A percentile compares a stretch with the other conserved stretches of the same genome.
Conservation (phyloP, 208 protist species). For the Trypanosomatidae sp. region DNA sequence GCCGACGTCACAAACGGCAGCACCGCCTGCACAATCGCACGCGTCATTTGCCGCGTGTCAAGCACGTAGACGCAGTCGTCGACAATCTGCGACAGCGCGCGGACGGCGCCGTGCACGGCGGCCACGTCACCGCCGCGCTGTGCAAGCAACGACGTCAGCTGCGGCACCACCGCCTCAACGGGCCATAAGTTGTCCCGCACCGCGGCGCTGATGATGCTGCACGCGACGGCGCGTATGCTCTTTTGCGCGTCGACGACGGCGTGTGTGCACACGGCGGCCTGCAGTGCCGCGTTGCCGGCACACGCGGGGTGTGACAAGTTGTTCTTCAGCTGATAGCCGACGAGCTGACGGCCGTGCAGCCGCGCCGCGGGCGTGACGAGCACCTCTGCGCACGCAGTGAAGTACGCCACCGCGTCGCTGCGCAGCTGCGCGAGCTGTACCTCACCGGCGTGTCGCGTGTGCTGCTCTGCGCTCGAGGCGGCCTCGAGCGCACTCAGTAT, state of each 20-base stretch:
- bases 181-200: constrained; percentile 61
- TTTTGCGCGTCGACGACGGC: constrained; percentile 43
- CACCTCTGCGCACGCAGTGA: constrained; percentile 45
- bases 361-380: constrained; percentile 22
- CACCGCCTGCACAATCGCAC: constrained; percentile 21
- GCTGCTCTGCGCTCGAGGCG: constrained; percentile 34
- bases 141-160: constrained; percentile 18
- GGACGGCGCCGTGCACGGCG: constrained; percentile 57
- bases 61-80: constrained; percentile 48
- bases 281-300: constrained; percentile 27
- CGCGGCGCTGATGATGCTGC: constrained; percentile 56
- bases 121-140: constrained; percentile 15
- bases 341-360: constrained; percentile 32
- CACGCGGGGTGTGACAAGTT: constrained; percentile 36
- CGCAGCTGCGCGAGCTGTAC: constrained; percentile 42
- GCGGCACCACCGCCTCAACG: constrained; percentile 22
- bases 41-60: constrained; percentile 37
- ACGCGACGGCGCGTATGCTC: constrained; percentile 56
- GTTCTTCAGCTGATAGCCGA: constrained; percentile 68
- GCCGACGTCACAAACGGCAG: constrained; percentile 24
- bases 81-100: constrained; percentile 59
- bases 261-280: constrained; percentile 30
- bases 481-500: constrained; percentile 50
- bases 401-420: constrained; percentile 27
- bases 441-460: constrained; percentile 39